Evolutionary conservation across 768 basidiomycete species (phyloP).

Genomic region (Exidia glandulosa): DNA sequence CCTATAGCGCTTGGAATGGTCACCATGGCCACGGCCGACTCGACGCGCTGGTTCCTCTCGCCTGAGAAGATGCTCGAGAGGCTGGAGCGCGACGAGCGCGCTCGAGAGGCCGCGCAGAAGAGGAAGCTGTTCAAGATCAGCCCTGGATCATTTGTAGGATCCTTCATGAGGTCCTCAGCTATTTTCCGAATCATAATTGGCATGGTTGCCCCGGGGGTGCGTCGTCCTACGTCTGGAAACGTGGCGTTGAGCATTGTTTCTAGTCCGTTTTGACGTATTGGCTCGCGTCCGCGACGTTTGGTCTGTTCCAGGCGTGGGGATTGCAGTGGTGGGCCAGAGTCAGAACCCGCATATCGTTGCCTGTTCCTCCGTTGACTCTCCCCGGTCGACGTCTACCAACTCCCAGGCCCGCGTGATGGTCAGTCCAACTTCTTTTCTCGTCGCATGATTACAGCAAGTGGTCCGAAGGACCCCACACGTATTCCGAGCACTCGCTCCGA

Average conservation of each 20-base stretch:
- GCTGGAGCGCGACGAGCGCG: slow-evolving; percentile 28
- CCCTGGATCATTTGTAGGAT: slow-evolving; percentile 42
- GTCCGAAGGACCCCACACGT: slow-evolving; percentile 50
- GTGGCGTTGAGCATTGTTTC: slow-evolving; percentile 4
- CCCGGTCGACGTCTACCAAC: slow-evolving; percentile 4
- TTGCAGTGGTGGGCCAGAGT: slow-evolving; percentile 53
- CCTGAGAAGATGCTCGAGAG: slow-evolving; percentile 32
- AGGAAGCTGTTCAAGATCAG: slow-evolving; percentile 36
- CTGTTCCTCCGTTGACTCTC: slow-evolving; percentile 2
- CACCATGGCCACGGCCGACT: slow-evolving; percentile 72
- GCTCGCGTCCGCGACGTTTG: slow-evolving; percentile 66
- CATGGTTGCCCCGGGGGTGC: slow-evolving; percentile 60
- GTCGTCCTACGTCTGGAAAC: slow-evolving; percentile 12
- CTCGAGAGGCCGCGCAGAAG: slow-evolving; percentile 28
- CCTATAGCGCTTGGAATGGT: slow-evolving; percentile 64
- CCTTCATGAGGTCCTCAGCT: slow-evolving; percentile 43
- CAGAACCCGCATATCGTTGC: slow-evolving; percentile 10
- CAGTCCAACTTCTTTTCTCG: neutral
- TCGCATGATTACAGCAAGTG: slow-evolving; percentile 68
- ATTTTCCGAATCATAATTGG: slow-evolving; percentile 58
- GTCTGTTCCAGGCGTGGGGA: slow-evolving; percentile 62
- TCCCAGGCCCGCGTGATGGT: neutral
- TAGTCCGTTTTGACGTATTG: slow-evolving; percentile 67
- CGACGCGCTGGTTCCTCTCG: slow-evolving; percentile 60
- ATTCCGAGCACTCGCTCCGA: slow-evolving; percentile 19